Conservation (phyloP, 1,284 basidiomycete genomes). For the Inonotus hispidus region DNA sequence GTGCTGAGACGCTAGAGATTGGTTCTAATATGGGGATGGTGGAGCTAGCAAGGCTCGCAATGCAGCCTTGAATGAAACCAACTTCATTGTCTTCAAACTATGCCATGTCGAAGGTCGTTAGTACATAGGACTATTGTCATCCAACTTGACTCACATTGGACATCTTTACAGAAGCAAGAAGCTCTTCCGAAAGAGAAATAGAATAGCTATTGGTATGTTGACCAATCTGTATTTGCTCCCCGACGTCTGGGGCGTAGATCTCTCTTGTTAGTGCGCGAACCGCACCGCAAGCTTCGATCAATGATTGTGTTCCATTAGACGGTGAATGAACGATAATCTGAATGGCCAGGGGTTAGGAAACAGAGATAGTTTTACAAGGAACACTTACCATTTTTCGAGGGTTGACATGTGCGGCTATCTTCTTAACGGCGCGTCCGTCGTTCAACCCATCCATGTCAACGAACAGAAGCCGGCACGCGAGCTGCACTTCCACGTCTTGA, state of each 20-base stretch:
- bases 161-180: conserved; percentile 79
- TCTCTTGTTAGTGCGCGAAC: conserved; percentile 88
- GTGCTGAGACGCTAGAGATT: conserved; percentile 24
- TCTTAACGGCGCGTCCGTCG: conserved; percentile 95
- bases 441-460: conserved; percentile 96
- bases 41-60: conserved; percentile 78
- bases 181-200: conserved; percentile 86
- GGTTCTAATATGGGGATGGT: conserved; percentile 66
- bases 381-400: conserved; percentile 83
- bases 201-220: conserved; percentile 95
- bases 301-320: conserved; percentile 55
- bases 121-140: conserved; percentile 2
- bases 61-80: conserved; percentile 82
- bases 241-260: conserved; percentile 72
- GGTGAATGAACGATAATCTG: conserved; percentile 88
- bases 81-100: conserved; percentile 98
- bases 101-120: not conserved
- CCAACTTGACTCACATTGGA: conserved; percentile 61
- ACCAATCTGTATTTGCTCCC: conserved; percentile 83
- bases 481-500: conserved; percentile 66
- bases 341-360: not conserved
- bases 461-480: conserved; percentile 83
- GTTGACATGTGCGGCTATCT: conserved; percentile 93
- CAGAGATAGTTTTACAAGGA: not conserved
- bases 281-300: conserved; percentile 76